Percentiles rank a stretch among this genome's conserved stretches.
phyloP scores from a whole-genome alignment of 2,329 filamentous ascomycete species.

The Blumeria hordei region DNA sequence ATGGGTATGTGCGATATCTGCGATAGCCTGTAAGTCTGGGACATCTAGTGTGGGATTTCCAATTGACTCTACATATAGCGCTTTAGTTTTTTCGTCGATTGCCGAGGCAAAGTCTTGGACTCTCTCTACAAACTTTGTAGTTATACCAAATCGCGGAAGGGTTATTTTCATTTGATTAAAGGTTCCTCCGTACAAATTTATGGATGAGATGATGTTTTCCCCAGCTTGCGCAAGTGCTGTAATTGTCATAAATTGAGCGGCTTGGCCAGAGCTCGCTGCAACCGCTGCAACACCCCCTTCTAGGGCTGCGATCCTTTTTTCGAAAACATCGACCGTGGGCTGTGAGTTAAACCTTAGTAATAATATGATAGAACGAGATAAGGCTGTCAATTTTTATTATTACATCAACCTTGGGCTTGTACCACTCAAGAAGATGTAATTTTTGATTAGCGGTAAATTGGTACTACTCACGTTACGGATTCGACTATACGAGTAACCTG shows the following conservation, averaged over 20 bases:
- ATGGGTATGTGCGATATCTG: constrained; percentile 48
- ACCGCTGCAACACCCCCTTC: constrained; percentile 79
- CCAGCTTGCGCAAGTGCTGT: constrained; percentile 62
- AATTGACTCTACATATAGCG: constrained; percentile 67
- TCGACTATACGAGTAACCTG: constrained; percentile 86
- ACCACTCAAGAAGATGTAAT: no score
- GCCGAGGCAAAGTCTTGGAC: constrained; percentile 53
- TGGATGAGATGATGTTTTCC: constrained; percentile 82
- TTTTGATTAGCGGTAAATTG: background rate
- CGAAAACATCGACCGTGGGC: constrained; percentile 88
- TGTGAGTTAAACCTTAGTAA: constrained; percentile 14
- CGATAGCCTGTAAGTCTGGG: constrained; percentile 72
- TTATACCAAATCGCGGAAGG: constrained; percentile 65
- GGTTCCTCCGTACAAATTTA: constrained; percentile 80
- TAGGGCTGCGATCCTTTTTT: constrained; percentile 86
- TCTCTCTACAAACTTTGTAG: constrained; percentile 62
- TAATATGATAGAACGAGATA: background rate
- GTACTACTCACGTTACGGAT: constrained; percentile 52
- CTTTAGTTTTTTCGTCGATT: constrained; percentile 87
- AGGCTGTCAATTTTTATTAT: no score
- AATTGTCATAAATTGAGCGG: constrained; percentile 80
- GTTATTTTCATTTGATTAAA: constrained; percentile 96
- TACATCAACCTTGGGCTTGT: no score
- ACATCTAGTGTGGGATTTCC: constrained; percentile 88
- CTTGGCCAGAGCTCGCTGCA: constrained; percentile 65